Conservation (phyloP, 805 yeast species). For the Yarrowia osloensis region DNA sequence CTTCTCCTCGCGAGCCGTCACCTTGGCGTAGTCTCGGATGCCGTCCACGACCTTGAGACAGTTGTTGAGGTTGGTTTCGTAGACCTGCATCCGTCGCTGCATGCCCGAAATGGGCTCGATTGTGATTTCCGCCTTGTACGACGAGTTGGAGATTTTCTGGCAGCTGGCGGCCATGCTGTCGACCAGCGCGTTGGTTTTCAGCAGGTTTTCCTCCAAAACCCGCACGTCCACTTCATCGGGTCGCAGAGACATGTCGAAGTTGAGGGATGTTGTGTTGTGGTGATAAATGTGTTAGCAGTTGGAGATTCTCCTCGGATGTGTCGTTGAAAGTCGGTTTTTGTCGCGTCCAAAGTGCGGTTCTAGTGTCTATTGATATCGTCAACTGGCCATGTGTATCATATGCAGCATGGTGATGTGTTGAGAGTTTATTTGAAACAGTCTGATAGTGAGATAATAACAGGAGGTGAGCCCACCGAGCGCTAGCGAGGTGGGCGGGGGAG, state of each 20-base stretch:
- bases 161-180: slow-evolving; percentile 57
- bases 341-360: no score
- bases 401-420: neutral
- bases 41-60: slow-evolving; percentile 39
- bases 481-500: no score
- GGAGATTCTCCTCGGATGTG: no score
- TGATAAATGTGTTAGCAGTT: neutral
- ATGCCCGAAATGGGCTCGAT: slow-evolving; percentile 72
- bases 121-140: slow-evolving; percentile 59
- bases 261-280: neutral
- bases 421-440: neutral
- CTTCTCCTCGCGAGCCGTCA: slow-evolving; percentile 48
- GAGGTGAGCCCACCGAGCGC: no score
- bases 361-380: no score
- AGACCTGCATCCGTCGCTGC: slow-evolving; percentile 56
- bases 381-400: no score
- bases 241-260: neutral
- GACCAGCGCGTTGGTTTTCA: slow-evolving; percentile 59
- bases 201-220: slow-evolving; percentile 72
- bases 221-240: slow-evolving; percentile 57
- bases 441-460: neutral
- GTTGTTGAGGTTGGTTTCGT: slow-evolving; percentile 50
- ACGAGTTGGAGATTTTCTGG: slow-evolving; percentile 52
- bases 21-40: slow-evolving; percentile 47
- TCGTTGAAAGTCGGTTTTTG: no score